These are phyloP conservation scores for Venturia nashicola DNA, from an alignment of 2,329 filamentous ascomycete species.

Conservation along the genomic window DNA sequence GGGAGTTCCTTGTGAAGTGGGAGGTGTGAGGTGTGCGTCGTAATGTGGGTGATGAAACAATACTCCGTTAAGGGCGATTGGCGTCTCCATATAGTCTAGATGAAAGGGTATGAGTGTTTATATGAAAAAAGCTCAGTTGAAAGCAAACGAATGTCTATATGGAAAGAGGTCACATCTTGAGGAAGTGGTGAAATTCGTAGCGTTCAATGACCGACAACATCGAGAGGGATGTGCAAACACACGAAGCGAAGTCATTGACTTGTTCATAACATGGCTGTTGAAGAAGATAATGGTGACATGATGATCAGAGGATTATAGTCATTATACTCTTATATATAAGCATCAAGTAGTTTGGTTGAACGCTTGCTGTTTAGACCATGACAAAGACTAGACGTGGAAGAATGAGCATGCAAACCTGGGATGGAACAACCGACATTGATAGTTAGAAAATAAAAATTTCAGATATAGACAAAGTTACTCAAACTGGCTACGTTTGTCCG, in stretches of 20 bases:
- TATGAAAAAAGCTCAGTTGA: no score
- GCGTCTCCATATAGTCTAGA: background rate
- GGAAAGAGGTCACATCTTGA: background rate
- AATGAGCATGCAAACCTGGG: background rate
- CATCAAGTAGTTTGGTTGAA: no score
- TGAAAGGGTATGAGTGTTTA: no score
- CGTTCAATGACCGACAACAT: background rate
- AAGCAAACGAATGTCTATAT: background rate
- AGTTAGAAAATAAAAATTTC: background rate
- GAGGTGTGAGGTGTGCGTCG: background rate
- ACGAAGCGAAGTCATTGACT: background rate
- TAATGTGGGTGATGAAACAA: no score
- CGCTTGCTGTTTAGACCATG: background rate
- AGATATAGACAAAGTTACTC: background rate
- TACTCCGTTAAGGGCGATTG: background rate
- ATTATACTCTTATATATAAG: no score
- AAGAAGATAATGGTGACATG: background rate
- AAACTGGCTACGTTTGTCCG: background rate
- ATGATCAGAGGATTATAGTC: no score
- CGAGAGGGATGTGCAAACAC: background rate
- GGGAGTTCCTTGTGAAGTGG: no score
- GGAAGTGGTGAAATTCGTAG: background rate
- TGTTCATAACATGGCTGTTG: background rate
- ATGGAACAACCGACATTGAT: background rate
- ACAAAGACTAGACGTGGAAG: background rate